Evolutionary conservation across 2,329 filamentous ascomycete species (phyloP).

Genomic region (Drechslerella coelobrocha): DNA sequence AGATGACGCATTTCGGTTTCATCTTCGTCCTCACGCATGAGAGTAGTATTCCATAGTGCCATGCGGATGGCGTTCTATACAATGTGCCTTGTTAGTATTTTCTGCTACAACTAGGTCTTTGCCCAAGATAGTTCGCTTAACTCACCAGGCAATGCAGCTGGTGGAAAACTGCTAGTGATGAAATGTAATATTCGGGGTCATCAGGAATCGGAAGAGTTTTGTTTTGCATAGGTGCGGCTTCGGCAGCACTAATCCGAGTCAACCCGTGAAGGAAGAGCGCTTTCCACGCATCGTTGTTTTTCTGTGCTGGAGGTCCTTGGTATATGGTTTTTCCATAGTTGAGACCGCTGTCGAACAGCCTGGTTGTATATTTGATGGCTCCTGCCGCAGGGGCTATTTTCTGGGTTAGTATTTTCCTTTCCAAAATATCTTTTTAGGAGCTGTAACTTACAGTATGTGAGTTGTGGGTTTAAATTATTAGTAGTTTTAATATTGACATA

Average conservation of each 20-base stretch:
- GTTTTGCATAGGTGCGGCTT: slow-evolving; percentile 23
- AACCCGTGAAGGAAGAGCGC: slow-evolving; percentile 21
- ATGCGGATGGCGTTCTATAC: slow-evolving; percentile 22
- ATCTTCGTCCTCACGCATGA: slow-evolving; percentile 16
- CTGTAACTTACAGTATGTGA: slow-evolving; percentile 20
- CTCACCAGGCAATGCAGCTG: slow-evolving; percentile 24
- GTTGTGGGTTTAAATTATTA: slow-evolving; percentile 7
- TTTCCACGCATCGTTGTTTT: slow-evolving; percentile 17
- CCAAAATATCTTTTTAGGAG: background rate
- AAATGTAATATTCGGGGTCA: slow-evolving; percentile 20
- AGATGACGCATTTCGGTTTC: slow-evolving; percentile 25
- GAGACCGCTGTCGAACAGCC: slow-evolving; percentile 21
- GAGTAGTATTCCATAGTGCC: slow-evolving; percentile 19
- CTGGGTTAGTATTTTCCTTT: background rate
- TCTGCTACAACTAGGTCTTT: background rate
- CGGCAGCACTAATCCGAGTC: slow-evolving; percentile 15
- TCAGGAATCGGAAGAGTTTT: slow-evolving; percentile 23
- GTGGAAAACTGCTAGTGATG: slow-evolving; percentile 23
- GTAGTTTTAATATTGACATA: slow-evolving; percentile 11
- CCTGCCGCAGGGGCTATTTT: slow-evolving; percentile 8
- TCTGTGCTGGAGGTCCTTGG: slow-evolving; percentile 18
- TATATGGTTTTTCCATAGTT: slow-evolving; percentile 24
- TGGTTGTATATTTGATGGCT: slow-evolving; percentile 18
- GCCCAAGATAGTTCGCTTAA: slow-evolving; percentile 3
- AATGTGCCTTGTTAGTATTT: slow-evolving; percentile 1